Base-by-base conservation (phyloP, 2,329 filamentous ascomycete species). In the Sporothrix variecibatus region DNA sequence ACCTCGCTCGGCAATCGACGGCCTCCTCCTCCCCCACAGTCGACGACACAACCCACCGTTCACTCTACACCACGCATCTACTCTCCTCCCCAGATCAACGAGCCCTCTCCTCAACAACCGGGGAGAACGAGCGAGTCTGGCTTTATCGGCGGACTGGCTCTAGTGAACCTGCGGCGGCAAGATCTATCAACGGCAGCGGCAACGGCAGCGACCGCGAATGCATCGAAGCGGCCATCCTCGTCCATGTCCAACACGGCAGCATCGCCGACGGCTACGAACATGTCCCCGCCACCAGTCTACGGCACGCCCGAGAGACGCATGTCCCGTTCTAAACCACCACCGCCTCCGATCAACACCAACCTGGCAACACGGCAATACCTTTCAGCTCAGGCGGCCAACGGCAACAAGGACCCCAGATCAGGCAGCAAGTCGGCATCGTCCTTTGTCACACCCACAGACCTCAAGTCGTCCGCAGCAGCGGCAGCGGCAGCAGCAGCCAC, bases 91-190 rank as follows among this genome's bases (percentile, higher is more conserved):
- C 75, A 65, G 75, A 73, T 58, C 72, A 76, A 68, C 78, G 74
- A 71, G 56, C 64, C 72, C 78, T 43, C 80, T 81, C 3, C 79
- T 80, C 3, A 81, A 84, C 71, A 83, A 80, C 69, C 46, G 17
- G 43, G 81, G 80, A 73, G 79, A 80, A 7, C 64, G 20, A 81
- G 40, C 46, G 73, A 83, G 31, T 83, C 84, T 0, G 83, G 85
- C 15, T 90, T 90, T 77, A 86, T 90, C 69, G 88, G 88, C 20
- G 88, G 88, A 2, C 80, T 88, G 15, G 87, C 87, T 3, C 79
- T 89, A 74, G 82, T 83, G 76, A 88, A 89, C 65, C 86, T 86
- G 64, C 84, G 84, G 26, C 83, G 84, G 60, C 31, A 31, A 2
- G 77, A 78, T 11, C 71, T 74, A 4, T 72, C 72, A 40, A 72